Base-by-base conservation (phyloP, 2,329 filamentous ascomycete species). In the Dactylella cylindrospora region DNA sequence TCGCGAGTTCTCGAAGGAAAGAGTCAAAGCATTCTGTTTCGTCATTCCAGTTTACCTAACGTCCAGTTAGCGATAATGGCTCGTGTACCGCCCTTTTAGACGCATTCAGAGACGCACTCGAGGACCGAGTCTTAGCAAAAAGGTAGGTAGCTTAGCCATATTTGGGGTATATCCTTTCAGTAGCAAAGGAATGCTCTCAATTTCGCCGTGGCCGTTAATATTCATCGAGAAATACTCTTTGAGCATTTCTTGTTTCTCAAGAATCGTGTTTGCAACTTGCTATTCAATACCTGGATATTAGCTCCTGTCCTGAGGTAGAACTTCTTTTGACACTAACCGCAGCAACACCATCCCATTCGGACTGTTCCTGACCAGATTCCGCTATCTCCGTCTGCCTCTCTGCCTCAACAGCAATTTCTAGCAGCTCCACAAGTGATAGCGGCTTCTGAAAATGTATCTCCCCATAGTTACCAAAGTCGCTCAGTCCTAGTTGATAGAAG, bases 401-500 rank as follows among this genome's bases (percentile, higher is more conserved):
- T 25, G 83, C 76, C 38, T 86, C 80, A 1, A 84, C 88, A 1
- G 84, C 91, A 33, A 95, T 80, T 9, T 76, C 74, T 10, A 98
- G 78, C 4, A 97, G 73, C 53, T 86, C 82, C 3, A 78, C 75
- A 3, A 98, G 74, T 55, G 83, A 78, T 0, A 96, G 79, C 0
- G 89, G 80, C 1, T 89, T 87, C 41, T 83, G 81, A 68, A 98
- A 89, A 8, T 81, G 83, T 57, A 98, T 90, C 17, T 78, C 73
- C 2, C 93, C 93, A 70, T 95, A 96, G 71, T 98, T 98, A 1
- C 86, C 89, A 73, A 98, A 98, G 70, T 98, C 90, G 0, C 90
- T 95, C 28, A 98, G 79, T 0, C 90, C 91, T 15, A 97, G 76
- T 74, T 98, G 93, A 74, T 98, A 98, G 72, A 97, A 94, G 72